These are phyloP conservation scores for Chlorophyllum brunneum DNA, from an alignment of 768 basidiomycete genomes.

Conservation along the genomic window DNA sequence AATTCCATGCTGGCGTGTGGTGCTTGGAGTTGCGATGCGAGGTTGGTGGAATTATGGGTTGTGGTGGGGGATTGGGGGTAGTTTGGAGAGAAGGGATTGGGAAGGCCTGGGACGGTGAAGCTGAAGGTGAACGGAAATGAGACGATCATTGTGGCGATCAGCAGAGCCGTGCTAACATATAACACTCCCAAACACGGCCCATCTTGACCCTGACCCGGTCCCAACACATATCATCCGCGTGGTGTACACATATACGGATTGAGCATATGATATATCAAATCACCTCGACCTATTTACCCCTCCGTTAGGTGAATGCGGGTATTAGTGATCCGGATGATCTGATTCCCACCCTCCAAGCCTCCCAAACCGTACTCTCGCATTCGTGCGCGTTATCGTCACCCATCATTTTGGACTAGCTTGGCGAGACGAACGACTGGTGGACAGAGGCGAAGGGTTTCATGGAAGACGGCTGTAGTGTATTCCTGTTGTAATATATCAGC, in stretches of 20 bases:
- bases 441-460: slow-evolving; percentile 43
- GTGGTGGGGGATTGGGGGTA: slow-evolving; percentile 16
- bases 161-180: too few relatives aligned
- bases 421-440: slow-evolving; percentile 32
- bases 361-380: slow-evolving; percentile 20
- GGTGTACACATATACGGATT: too few relatives aligned
- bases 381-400: slow-evolving; percentile 30
- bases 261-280: too few relatives aligned
- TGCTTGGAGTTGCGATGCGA: slow-evolving; percentile 13
- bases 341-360: too few relatives aligned
- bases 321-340: too few relatives aligned
- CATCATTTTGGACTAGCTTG: slow-evolving; percentile 32
- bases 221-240: too few relatives aligned
- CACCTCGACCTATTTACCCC: too few relatives aligned
- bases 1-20: slow-evolving; percentile 1
- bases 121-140: slow-evolving; percentile 72
- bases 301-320: too few relatives aligned
- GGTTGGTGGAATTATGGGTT: slow-evolving; percentile 15
- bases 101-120: slow-evolving; percentile 58
- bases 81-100: slow-evolving; percentile 53
- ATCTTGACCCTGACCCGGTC: too few relatives aligned
- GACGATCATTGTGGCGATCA: slow-evolving; percentile 11
- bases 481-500: slow-evolving; percentile 23
- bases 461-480: slow-evolving; percentile 39
- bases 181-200: too few relatives aligned